phyloP scores from a whole-genome alignment of 768 basidiomycete genomes.

The Boletus pseudo-olivaceus region DNA sequence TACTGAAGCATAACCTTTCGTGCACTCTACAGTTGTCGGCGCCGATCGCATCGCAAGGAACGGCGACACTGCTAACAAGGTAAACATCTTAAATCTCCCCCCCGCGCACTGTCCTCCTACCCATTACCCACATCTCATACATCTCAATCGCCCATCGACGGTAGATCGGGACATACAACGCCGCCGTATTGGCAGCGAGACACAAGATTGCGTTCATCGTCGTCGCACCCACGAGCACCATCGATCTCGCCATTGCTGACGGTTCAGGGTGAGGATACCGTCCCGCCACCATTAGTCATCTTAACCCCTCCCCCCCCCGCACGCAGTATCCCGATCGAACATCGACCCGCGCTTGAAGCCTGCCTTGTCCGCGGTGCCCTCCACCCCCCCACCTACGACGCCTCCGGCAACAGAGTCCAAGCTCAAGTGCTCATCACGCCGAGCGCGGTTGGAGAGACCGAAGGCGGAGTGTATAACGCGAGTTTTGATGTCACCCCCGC shows the following conservation, averaged over 20 bases:
- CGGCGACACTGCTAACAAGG: constrained; percentile 97
- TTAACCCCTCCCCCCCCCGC: neutral
- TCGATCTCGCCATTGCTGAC: constrained; percentile 75
- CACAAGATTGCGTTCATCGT: constrained; percentile 91
- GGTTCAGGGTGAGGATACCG: constrained; percentile 49
- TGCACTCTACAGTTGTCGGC: constrained; percentile 57
- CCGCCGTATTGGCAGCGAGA: constrained; percentile 84
- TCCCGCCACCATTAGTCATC: neutral
- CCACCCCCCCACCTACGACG: constrained; percentile 46
- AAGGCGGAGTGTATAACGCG: constrained; percentile 70
- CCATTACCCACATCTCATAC: neutral
- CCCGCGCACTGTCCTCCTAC: neutral
- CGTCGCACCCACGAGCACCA: constrained; percentile 87
- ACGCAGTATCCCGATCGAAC: constrained; percentile 84
- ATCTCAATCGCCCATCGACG: neutral
- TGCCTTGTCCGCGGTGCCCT: constrained; percentile 82
- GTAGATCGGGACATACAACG: constrained; percentile 92
- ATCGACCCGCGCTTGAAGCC: constrained; percentile 83
- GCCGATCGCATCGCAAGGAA: constrained; percentile 88
- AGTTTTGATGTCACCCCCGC: constrained; percentile 97
- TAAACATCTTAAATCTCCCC: constrained; percentile 20
- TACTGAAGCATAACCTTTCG: neutral
- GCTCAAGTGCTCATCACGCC: constrained; percentile 86
- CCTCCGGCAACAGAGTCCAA: constrained; percentile 51
- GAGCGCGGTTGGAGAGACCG: constrained; percentile 36